Evolutionary conservation across 2,329 filamentous ascomycete genomes (phyloP), one percentile per base, ranked within the genome.

Genomic region (Diaporthe caulivora): DNA sequence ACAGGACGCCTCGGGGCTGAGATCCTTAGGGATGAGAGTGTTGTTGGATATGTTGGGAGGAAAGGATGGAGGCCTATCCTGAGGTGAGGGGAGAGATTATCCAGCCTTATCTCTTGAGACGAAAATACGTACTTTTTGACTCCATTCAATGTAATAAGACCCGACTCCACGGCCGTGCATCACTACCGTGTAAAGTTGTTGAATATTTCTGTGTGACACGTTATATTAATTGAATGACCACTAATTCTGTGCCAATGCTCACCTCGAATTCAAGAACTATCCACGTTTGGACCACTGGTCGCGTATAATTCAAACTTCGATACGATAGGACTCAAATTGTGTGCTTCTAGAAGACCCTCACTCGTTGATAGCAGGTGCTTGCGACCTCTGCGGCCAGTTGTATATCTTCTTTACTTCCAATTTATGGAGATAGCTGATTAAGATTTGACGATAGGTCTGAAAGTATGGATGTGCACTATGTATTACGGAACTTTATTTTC

Each of bases 1-100:
- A 94, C 92, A 2, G 91, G 91, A 1, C 84, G 92, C 69, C 82
- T 84, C 13, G 90, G 88, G 1, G 81, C 79, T 6, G 90, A 94
- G 31, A 86, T 93, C 3, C 83, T 94, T 60, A 80, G 78, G 29
- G 91, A 94, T 76, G 91, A 93, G 77, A 87, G 87, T 0, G 89
- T 93, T 2, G 79, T 83, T 26, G 86, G 84, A 1, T 93, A 89
- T 79, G 79, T 88, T 8, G 85, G 86, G 6, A 84, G 92, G 70
- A 89, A 87, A 78, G 90, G 90, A 8, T 94, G 92, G 92, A 86
- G 78, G 54, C 82, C 86, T 4, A 81, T 87, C 3, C 60, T 87
- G 71, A 83, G 82, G 29, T 84, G 76, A 80, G 6, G 15, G 6
- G 18, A 15, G 47, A 26, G n/a, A 5, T 26, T 13, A 13, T 15